Evolutionary conservation across 228 moss, liverwort and hornwort genomes (phyloP), one percentile per base, ranked within the genome.

Genomic region (Sphagnum magellanicum): DNA sequence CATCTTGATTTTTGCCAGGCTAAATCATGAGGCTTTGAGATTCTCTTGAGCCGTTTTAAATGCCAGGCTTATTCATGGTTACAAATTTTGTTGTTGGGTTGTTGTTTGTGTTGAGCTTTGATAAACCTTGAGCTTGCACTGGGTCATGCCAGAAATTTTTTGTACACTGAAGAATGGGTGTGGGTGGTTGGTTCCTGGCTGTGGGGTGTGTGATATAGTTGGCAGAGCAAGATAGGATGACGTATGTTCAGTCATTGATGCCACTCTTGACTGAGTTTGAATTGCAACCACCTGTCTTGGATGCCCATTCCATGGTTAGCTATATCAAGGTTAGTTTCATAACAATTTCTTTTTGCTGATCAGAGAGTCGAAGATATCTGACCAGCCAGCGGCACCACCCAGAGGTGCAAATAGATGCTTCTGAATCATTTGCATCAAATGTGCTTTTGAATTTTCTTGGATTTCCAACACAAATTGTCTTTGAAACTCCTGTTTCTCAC

Each of bases 241-340:
- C 88, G 50, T 97, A 93, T 67, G 88, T 97, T 67, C 86, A 93
- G 50, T 83, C 77, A 51, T 78, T 97, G 64, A 77, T 97, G 75
- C 96, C 96, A 53, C 83, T 97, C 63, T 77, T 97, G 74, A 86
- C 91, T 16, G 96, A 97, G 68, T 93, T 90, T 78, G 91, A 97
- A 62, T 84, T 97, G 72, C 91, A 93, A 85, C 96, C 96, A 72
- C 91, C 91, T 4, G 84, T 88, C 51, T 75, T 86, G 32, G 93
- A 97, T 81, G 96, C 96, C 4, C 96, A 97, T 74, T 91, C 96
- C 11, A 97, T 97, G 86, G 96, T 97, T 64, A 91, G 96, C 85
- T 91, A 93, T 58, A 79, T 97, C 75, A 97, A 97, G 93, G 93
- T 93, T 64, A 32, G 32, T 32, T 32, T 32, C 32, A 32, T 32